phyloP scores from a whole-genome alignment of 345 rosid genomes.

The Triadica sebifera region DNA sequence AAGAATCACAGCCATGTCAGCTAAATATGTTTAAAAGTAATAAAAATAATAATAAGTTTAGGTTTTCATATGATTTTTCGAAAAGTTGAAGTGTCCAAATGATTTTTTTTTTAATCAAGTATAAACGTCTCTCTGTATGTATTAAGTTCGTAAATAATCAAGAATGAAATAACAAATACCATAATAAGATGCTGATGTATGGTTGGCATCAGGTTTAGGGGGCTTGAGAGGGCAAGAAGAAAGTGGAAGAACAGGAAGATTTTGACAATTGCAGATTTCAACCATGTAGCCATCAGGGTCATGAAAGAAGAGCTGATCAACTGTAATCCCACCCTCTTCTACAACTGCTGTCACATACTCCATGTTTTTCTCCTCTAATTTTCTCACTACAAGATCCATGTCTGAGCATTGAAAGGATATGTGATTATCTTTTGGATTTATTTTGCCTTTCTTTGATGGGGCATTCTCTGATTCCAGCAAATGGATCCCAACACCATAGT shows the following conservation, averaged over 20 bases:
- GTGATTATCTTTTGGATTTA: slow-evolving; percentile 56
- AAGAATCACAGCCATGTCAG: too few relatives aligned
- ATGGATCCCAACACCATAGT: slow-evolving; percentile 47
- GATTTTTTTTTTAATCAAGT: too few relatives aligned
- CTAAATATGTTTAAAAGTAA: too few relatives aligned
- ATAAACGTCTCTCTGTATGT: too few relatives aligned
- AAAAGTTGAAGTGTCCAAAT: too few relatives aligned
- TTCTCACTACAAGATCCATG: slow-evolving; percentile 30
- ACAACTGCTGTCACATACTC: slow-evolving; percentile 45
- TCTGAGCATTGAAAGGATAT: slow-evolving; percentile 49
- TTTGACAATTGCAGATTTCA: slow-evolving; percentile 43
- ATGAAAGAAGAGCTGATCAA: slow-evolving; percentile 53
- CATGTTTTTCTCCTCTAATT: slow-evolving; percentile 35
- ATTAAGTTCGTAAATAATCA: too few relatives aligned
- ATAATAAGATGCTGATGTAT: slow-evolving; percentile 5
- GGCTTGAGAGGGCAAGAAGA: slow-evolving; percentile 46
- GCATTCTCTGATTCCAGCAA: slow-evolving; percentile 36
- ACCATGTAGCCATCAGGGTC: slow-evolving; percentile 53
- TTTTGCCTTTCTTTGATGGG: slow-evolving; percentile 31
- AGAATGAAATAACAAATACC: slow-evolving; percentile 19
- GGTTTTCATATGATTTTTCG: too few relatives aligned
- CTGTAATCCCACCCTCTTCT: slow-evolving; percentile 44
- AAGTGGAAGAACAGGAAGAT: slow-evolving; percentile 44
- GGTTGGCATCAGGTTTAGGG: slow-evolving; percentile 21
- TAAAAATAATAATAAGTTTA: too few relatives aligned